Base-by-base conservation (phyloP, 225 moss, liverwort and hornwort genomes). In the Anthoceros angustus region DNA sequence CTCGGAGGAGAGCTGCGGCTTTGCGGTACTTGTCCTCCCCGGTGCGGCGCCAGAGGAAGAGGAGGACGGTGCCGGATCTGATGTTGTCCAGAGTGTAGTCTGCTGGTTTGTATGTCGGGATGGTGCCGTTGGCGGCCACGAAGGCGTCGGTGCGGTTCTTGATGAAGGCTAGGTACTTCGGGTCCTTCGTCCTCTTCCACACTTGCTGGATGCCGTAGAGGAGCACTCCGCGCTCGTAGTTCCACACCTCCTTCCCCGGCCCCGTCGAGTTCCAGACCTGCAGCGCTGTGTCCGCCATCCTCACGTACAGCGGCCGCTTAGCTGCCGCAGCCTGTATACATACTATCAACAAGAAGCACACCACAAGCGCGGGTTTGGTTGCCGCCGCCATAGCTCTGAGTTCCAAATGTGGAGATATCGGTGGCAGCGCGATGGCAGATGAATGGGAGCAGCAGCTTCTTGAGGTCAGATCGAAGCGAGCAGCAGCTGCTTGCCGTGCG, bases 141-240 rank as follows among this genome's bases (percentile, higher is more conserved):
- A 77, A 79, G 0, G 81, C 78, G 64, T 88, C 88, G 10, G 80
- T 78, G 68, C 81, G 80, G 70, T 77, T 77, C 23, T 77, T 63
- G 46, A 88, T 80, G 71, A 75, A 86, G 25, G 77, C 72, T 38
- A 84, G 61, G 71, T 84, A 88, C 66, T 74, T 71, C 21, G 43
- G 18, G 0, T 77, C 25, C 18, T 39, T n/a, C 11, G 81, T 86
- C 15, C 7, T 64, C n/a, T 72, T 62, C 68, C 78, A 78, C 20
- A 86, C 76, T 0, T 72, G 61, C 74, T 86, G 74, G 25, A 88
- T 78, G 0, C 88, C 88, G 0, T 76, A 73, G 39, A 88, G 74
- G n/a, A 83, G 72, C 62, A 75, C 72, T 1, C 86, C 88, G 15
- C 81, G 81, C 77, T 88, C 88, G 45, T 86, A 88, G 42, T 86